Evolutionary conservation across 495 filamentous ascomycete species (phyloP).

Genomic region (Lindgomyces ingoldianus): DNA sequence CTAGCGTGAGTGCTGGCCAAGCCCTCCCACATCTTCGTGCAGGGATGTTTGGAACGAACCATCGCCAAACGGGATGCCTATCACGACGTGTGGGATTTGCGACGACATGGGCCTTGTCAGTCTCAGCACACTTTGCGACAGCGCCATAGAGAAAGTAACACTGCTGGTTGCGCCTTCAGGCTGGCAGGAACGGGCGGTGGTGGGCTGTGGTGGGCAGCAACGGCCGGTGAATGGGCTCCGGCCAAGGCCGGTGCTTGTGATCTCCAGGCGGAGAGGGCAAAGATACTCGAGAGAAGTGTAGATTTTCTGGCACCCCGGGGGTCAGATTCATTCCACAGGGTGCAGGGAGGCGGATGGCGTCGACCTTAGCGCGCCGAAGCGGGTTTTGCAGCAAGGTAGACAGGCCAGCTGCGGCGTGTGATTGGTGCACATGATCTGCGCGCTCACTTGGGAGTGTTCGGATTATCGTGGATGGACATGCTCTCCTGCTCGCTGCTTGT

Average conservation of each 20-base stretch:
- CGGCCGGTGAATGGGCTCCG: neutral
- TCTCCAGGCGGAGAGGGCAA: neutral
- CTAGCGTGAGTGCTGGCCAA: conserved; percentile 3
- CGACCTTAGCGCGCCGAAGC: neutral
- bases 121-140: too few relatives aligned
- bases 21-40: neutral
- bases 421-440: neutral
- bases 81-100: conserved; percentile 3
- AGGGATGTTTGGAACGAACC: too few relatives aligned
- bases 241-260: neutral
- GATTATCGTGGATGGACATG: too few relatives aligned
- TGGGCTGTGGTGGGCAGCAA: neutral
- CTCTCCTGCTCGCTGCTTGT: neutral
- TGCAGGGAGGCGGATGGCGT: neutral
- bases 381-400: neutral
- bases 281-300: neutral
- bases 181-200: neutral
- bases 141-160: too few relatives aligned
- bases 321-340: neutral
- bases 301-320: neutral
- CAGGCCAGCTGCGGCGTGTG: neutral
- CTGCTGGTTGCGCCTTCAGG: too few relatives aligned
- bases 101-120: neutral
- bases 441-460: too few relatives aligned
- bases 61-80: conserved; percentile 3